These are phyloP conservation scores for Colletotrichum brevisporum DNA, from an alignment of 2,329 filamentous ascomycete genomes.

Conservation along the genomic window DNA sequence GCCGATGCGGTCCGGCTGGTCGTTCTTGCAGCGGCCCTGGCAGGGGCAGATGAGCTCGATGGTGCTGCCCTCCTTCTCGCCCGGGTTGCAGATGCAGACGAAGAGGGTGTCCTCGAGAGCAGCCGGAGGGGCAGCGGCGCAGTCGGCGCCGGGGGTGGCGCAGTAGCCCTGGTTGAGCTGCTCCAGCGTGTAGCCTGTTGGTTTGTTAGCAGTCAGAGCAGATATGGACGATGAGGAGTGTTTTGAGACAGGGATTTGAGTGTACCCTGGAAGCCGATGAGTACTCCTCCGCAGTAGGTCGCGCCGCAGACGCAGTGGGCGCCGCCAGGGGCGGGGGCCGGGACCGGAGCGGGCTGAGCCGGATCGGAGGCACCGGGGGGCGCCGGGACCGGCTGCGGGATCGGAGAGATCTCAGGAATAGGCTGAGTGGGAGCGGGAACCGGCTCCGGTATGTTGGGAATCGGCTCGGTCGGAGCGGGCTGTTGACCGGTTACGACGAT, in stretches of 20 bases:
- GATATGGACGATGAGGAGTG: not conserved
- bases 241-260: not conserved
- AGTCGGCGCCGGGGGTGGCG: slow-evolving; percentile 53
- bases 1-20: slow-evolving; percentile 56
- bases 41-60: slow-evolving; percentile 57
- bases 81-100: slow-evolving; percentile 54
- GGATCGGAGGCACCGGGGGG: slow-evolving; percentile 12
- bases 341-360: slow-evolving; percentile 3
- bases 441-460: slow-evolving; percentile 24
- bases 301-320: slow-evolving; percentile 58
- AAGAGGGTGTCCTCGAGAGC: slow-evolving; percentile 50
- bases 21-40: slow-evolving; percentile 54
- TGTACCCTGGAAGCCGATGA: slow-evolving; percentile 46
- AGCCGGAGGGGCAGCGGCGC: slow-evolving; percentile 48
- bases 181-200: slow-evolving; percentile 40
- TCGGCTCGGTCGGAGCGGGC: slow-evolving; percentile 16
- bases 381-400: not conserved
- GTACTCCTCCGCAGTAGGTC: slow-evolving; percentile 57
- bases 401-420: not conserved
- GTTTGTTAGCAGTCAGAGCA: not conserved
- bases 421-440: slow-evolving; percentile 11
- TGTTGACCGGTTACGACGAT: slow-evolving; percentile 31
- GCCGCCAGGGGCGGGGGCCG: slow-evolving; percentile 41
- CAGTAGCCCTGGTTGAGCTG: slow-evolving; percentile 55
- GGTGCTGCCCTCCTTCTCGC: slow-evolving; percentile 51